Conservation (phyloP, 1,284 basidiomycete genomes). For the Retiboletus flavoniger region DNA sequence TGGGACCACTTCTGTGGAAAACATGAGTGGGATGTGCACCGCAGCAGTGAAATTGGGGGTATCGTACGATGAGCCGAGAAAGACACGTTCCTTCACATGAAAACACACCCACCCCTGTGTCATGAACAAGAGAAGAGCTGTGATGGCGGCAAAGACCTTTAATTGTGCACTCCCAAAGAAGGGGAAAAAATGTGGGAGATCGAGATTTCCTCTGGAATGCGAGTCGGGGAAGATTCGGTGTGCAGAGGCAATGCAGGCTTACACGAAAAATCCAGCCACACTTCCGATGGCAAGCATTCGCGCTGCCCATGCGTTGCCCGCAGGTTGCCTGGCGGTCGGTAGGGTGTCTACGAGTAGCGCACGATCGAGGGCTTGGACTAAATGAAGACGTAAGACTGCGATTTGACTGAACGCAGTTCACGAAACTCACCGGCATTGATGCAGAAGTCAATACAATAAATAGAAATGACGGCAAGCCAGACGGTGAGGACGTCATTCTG, state of each 20-base stretch:
- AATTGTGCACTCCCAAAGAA: conserved; percentile 78
- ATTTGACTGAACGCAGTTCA: not conserved
- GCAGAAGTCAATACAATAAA: conserved; percentile 90
- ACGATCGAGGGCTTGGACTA: conserved; percentile 81
- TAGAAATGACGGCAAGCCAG: conserved; percentile 77
- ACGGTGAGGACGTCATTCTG: conserved; percentile 70
- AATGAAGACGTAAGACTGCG: conserved; percentile 5
- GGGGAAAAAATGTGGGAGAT: conserved; percentile 64
- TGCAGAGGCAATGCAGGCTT: conserved; percentile 33
- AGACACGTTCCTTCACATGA: conserved; percentile 75
- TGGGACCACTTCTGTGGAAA: conserved; percentile 25
- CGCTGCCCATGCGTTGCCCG: conserved; percentile 94
- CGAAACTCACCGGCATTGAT: conserved; percentile 76
- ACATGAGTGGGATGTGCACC: conserved; percentile 14
- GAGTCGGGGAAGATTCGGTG: not conserved
- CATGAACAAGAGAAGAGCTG: conserved; percentile 50
- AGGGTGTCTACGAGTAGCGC: conserved; percentile 75
- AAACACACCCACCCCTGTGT: conserved; percentile 60
- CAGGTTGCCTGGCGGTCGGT: conserved; percentile 71
- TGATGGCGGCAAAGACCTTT: conserved; percentile 67
- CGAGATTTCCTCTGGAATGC: conserved; percentile 63
- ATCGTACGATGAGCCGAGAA: conserved; percentile 51
- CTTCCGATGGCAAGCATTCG: conserved; percentile 83
- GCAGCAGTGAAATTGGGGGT: not conserved
- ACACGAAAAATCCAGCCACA: conserved; percentile 86